Conservation (phyloP, 257 asterid genomes). For the Jaltomata sinuosa region DNA sequence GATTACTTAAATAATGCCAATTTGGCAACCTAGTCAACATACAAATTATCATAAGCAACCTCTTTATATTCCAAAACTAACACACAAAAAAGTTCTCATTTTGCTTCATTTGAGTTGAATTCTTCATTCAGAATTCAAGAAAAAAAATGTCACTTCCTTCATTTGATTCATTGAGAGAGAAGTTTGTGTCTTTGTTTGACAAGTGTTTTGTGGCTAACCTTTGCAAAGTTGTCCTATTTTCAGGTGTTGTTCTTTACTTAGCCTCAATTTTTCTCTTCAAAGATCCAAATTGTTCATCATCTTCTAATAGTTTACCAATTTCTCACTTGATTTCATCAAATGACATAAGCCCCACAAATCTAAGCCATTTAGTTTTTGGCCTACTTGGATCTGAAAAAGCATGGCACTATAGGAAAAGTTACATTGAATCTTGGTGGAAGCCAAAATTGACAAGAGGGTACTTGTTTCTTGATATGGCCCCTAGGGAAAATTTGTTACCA, state of each 20-base stretch:
- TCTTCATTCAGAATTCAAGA: not conserved
- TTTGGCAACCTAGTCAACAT: not conserved
- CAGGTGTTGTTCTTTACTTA: conserved; percentile 1
- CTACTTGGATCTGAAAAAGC: conserved; percentile 38
- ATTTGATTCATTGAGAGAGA: not conserved
- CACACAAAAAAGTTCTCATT: not conserved
- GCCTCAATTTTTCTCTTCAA: not conserved
- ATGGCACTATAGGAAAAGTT: conserved; percentile 42
- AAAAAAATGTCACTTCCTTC: not conserved
- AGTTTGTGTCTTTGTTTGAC: not conserved
- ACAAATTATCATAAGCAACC: not conserved
- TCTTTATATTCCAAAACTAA: not conserved
- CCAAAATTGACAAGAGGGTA: conserved; percentile 46
- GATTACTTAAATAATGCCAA: not conserved
- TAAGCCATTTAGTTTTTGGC: conserved; percentile 51
- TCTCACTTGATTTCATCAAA: not conserved
- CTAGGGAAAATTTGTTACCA: conserved; percentile 35
- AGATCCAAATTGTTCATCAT: not conserved
- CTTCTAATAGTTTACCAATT: not conserved
- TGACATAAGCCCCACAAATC: conserved; percentile 16
- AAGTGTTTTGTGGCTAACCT: not conserved
- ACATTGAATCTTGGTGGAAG: conserved; percentile 62
- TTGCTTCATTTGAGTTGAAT: not conserved
- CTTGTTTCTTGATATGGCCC: conserved; percentile 36
- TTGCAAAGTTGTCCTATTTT: not conserved